Percentiles rank a stretch among this genome's conserved stretches.
Conservation (phyloP, 306 rosid species). For the Vicia faba region DNA sequence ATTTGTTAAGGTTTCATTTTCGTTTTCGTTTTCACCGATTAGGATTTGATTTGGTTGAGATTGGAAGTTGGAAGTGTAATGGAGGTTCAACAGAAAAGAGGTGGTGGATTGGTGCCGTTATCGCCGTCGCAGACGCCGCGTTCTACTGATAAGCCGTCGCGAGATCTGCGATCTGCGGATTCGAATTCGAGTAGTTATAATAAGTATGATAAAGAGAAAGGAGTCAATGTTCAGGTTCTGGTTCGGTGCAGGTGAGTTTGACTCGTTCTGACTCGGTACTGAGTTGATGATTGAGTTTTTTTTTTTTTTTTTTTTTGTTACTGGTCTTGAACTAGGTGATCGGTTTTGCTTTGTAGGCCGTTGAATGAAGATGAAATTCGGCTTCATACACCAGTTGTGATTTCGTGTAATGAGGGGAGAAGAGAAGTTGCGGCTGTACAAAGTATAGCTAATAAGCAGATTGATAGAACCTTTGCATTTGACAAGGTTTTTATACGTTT, state of each 20-base stretch:
- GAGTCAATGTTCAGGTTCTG: conserved; percentile 97
- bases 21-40: conserved; percentile 30
- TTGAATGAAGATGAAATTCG: conserved; percentile 87
- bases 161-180: conserved; percentile 99
- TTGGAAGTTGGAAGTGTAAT: conserved; percentile 36
- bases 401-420: conserved; percentile 80
- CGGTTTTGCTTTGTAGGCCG: conserved; percentile 63
- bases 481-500: conserved; percentile 67
- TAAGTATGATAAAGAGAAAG: conserved; percentile 86
- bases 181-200: conserved; percentile 65
- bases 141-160: conserved; percentile 71
- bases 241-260: conserved; percentile 92
- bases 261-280: conserved; percentile 32
- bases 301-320: not conserved
- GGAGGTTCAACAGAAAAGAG: conserved; percentile 81
- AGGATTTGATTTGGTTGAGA: conserved; percentile 34
- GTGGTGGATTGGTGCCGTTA: conserved; percentile 71
- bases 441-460: conserved; percentile 97
- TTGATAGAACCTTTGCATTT: conserved; percentile 88
- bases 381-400: conserved; percentile 89
- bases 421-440: conserved; percentile 88
- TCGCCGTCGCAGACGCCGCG: conserved; percentile 97
- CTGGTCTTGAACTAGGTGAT: conserved; percentile 22
- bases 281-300: conserved; percentile 31
- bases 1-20: not conserved